Evolutionary conservation across 2,329 filamentous ascomycete genomes (phyloP), one percentile per base, ranked within the genome.

Genomic region (Talaromyces islandicus): DNA sequence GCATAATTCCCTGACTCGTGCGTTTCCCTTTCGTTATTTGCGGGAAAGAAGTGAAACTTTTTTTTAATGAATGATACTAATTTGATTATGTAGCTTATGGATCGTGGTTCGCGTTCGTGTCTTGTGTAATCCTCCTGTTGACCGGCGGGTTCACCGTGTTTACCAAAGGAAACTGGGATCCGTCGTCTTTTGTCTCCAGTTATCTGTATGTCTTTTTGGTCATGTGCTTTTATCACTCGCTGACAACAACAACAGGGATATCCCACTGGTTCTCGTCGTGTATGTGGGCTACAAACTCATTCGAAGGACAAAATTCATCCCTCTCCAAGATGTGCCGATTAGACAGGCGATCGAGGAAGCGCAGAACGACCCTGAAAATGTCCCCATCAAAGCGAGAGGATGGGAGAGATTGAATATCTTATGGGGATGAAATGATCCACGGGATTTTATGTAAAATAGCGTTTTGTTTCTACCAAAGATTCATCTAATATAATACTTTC

Each of bases 121-220:
- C 87, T 63, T 84, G 81, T 67, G 75, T 86, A 29, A 71, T 88
- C 46, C 87, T 91, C 62, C 75, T 92, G 3, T 77, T 91, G 46
- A 91, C 89, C 4, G 84, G 85, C 41, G 88, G 88, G 0, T 91
- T 91, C 65, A 43, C 76, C 1, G 83, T 85, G 3, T 88, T 88
- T 61, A 85, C 83, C 1, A 73, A 73, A 38, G 85, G 85, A 2
- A 81, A 83, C 60, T 88, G 85, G 84, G 76, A 81, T 59, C 67
- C 82, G 0, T 79, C 79, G 21, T 75, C 72, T 1, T 88, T 88
- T 64, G 80, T 88, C 1, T 86, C 85, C 0, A 81, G 84, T 0
- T 88, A 88, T 62, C 67, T 88, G 82, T 88, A 80, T 75, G 76
- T 88, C 0, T 2, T 17, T 21, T 6, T 30, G 6, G 11, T 24